Conservation (phyloP, 495 filamentous ascomycete genomes). For the Massariosphaeria phaeospora region DNA sequence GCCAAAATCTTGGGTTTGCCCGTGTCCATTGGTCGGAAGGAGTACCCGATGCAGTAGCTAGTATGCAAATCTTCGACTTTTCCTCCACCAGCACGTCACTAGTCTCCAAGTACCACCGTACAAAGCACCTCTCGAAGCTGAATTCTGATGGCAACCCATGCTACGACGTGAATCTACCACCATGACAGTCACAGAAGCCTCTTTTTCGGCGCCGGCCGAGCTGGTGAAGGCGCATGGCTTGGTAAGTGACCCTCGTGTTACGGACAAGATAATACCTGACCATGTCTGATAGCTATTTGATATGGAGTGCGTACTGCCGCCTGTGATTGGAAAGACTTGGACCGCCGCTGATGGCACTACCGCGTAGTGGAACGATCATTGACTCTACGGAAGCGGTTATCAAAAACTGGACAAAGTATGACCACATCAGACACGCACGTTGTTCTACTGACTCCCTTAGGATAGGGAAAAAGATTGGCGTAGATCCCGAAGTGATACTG, state of each 20-base stretch:
- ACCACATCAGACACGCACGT: constrained; percentile 16
- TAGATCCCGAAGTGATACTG: constrained; percentile 75
- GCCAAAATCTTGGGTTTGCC: too few species aligned
- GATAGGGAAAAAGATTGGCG: constrained; percentile 73
- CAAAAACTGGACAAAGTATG: constrained; percentile 85
- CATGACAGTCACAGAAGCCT: constrained; percentile 23
- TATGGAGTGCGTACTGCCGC: constrained; percentile 54
- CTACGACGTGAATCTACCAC: not conserved
- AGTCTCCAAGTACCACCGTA: too few species aligned
- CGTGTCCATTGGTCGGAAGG: too few species aligned
- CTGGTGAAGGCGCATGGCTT: constrained; percentile 65
- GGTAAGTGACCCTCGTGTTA: constrained; percentile 18
- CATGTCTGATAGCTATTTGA: constrained; percentile 60
- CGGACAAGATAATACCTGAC: not conserved
- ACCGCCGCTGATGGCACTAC: not conserved
- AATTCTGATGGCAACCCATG: not conserved
- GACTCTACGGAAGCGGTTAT: constrained; percentile 78
- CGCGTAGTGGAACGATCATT: constrained; percentile 60
- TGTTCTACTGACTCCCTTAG: constrained; percentile 44
- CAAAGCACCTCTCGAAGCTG: not conserved
- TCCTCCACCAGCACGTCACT: too few species aligned
- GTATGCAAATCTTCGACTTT: too few species aligned
- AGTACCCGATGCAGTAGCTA: too few species aligned
- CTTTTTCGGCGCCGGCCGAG: constrained; percentile 58
- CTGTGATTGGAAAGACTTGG: not conserved